phyloP scores from a whole-genome alignment of 441 rosid species.

The Hura crepitans region DNA sequence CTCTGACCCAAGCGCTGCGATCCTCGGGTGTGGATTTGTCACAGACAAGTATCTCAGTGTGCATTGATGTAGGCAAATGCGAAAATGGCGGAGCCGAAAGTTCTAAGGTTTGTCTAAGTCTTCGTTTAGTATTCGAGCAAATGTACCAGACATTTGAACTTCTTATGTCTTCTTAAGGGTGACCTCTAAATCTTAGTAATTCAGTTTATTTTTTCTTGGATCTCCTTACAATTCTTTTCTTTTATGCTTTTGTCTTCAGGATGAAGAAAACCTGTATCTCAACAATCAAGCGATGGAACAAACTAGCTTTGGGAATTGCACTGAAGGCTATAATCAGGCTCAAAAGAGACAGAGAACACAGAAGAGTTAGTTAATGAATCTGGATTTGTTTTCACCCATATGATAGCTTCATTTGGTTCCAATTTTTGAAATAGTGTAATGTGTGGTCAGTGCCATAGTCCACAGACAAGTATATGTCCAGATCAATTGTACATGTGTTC shows the following conservation, averaged over 20 bases:
- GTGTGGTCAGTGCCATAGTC: slow-evolving; percentile 17
- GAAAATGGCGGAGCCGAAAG: slow-evolving; percentile 24
- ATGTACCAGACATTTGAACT: neutral
- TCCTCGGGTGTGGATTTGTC: slow-evolving; percentile 84
- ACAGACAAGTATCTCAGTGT: slow-evolving; percentile 71
- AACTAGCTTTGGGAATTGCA: slow-evolving; percentile 31
- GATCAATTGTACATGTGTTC: slow-evolving; percentile 21
- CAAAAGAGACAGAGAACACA: slow-evolving; percentile 49
- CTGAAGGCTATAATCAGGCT: slow-evolving; percentile 39
- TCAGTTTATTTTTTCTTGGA: neutral
- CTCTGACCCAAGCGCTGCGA: slow-evolving; percentile 66
- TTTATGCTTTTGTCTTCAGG: slow-evolving; percentile 31
- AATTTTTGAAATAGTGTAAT: slow-evolving; percentile 15
- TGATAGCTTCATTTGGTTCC: slow-evolving; percentile 21
- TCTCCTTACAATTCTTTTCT: neutral
- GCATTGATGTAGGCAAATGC: slow-evolving; percentile 64
- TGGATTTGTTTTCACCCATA: slow-evolving; percentile 5
- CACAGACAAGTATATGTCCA: slow-evolving; percentile 1
- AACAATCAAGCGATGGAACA: slow-evolving; percentile 33
- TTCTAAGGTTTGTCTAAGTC: slow-evolving; percentile 43
- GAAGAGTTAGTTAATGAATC: slow-evolving; percentile 29
- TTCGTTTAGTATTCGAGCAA: neutral
- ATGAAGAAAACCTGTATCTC: slow-evolving; percentile 27
- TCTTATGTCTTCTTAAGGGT: neutral
- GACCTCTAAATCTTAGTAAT: neutral